A percentile compares a stretch with the other conserved stretches of the same genome.
These are phyloP conservation scores for Candida nonsorbophila DNA, from an alignment of 805 yeast species.

Conservation along the genomic window DNA sequence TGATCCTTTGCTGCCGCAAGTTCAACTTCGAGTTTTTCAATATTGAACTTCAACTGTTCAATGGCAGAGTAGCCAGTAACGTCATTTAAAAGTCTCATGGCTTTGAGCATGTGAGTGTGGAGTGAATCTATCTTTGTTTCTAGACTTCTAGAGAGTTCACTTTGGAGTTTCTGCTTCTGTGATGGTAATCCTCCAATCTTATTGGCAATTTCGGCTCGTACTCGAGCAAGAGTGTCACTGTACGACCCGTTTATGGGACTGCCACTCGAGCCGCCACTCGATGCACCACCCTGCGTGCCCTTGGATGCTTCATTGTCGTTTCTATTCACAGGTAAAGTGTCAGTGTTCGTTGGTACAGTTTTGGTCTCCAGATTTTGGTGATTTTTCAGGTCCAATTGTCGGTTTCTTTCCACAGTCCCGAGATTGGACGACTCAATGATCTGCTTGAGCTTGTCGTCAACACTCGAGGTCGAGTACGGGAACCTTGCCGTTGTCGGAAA, in stretches of 20 bases:
- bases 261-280: no score
- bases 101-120: conserved; percentile 52
- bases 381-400: neutral
- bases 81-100: conserved; percentile 73
- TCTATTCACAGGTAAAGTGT: no score
- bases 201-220: conserved; percentile 16
- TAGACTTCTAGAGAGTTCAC: conserved; percentile 32
- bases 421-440: conserved; percentile 33
- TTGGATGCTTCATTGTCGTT: no score
- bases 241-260: no score
- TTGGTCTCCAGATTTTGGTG: neutral
- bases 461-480: no score
- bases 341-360: neutral
- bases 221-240: no score
- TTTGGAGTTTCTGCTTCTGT: conserved; percentile 35
- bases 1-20: conserved; percentile 43
- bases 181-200: conserved; percentile 40
- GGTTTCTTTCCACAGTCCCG: conserved; percentile 10
- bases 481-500: neutral
- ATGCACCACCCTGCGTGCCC: no score
- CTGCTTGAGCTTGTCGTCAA: conserved; percentile 24
- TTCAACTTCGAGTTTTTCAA: conserved; percentile 50
- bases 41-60: conserved; percentile 60
- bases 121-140: conserved; percentile 49
- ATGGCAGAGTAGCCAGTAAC: conserved; percentile 87